Base-by-base conservation (phyloP, 2,329 filamentous ascomycete genomes). In the Bipolaris bicolor region DNA sequence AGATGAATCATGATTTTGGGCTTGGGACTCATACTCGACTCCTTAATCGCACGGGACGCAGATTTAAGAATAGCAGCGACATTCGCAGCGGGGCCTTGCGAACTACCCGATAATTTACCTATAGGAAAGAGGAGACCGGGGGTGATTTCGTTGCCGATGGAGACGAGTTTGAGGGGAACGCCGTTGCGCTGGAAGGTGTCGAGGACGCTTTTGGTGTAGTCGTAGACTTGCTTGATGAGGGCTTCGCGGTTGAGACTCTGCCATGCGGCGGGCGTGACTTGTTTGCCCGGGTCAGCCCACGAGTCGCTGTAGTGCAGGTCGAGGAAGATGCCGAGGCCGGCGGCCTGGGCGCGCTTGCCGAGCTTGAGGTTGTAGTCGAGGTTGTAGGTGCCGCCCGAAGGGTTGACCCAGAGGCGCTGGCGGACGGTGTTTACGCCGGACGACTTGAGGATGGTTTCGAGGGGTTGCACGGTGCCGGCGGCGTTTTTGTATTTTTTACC, bases 1-100 rank as follows among this genome's bases (percentile, higher is more conserved):
- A 91, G 81, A 67, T 91, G 89, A 39, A 91, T 84, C 86, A 91
- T 87, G 73, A 91, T 90, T 70, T 87, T 84, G 1, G 88, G 87
- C 60, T 83, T 81, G 0, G 82, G 79, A 39, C 72, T 73, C 24
- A 89, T 76, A 3, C 75, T 78, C 4, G 85, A 88, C 66, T 89
- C 86, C 66, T 86, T 88, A 67, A 92, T 82, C 2, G 85, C 89
- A 55, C 80, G 83, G 0, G 85, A 81, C 0, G 86, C 88, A 6
- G 86, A 86, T 68, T 89, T 84, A 7, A 91, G 81, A 20, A 92
- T 78, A 0, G 77, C 76, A 0, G 87, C 87, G 31, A 90, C 83
- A 71, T 89, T 90, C 63, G 78, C 78, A 6, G 69, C 68, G 15
- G 70, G 72, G 22, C 65, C 64, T 61, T 82, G 83, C 52, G 81